Evolutionary conservation across 2,329 filamentous ascomycete genomes (phyloP).

Genomic region (Fusarium mundagurra): DNA sequence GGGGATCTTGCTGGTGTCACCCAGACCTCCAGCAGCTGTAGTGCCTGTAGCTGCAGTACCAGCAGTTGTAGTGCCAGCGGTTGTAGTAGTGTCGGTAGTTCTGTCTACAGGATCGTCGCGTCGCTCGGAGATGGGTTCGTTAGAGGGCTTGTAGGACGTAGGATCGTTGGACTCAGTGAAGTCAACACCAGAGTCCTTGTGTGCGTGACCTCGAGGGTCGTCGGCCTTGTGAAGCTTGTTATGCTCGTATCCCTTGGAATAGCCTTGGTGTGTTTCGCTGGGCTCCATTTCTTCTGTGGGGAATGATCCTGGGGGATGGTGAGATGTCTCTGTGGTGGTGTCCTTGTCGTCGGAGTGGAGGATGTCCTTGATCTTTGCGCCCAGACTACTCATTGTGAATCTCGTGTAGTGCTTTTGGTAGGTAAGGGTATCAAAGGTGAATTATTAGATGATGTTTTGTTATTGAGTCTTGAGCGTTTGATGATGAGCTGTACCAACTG

Average conservation of each 20-base stretch:
- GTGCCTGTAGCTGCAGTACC: not conserved
- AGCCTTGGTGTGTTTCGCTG: not conserved
- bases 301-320: constrained; percentile 32
- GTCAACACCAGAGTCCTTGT: constrained; percentile 28
- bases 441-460: not conserved
- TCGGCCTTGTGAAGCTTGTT: constrained; percentile 37
- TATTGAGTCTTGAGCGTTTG: not conserved
- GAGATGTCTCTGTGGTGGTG: not conserved
- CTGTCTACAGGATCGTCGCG: not conserved
- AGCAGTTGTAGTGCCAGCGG: not conserved
- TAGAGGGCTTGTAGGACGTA: not conserved
- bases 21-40: not conserved
- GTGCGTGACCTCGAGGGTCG: constrained; percentile 28
- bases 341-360: constrained; percentile 11
- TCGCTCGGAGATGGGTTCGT: constrained; percentile 4
- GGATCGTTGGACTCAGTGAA: constrained; percentile 7
- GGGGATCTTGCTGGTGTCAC: not conserved
- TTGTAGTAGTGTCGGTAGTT: not conserved
- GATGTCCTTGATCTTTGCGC: constrained; percentile 28
- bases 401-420: not conserved
- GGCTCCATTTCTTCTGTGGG: constrained; percentile 29
- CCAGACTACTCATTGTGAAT: constrained; percentile 13
- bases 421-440: not conserved
- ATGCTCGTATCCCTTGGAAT: constrained; percentile 18
- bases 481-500: not conserved